Evolutionary conservation across 305 asterid genomes (phyloP).

Genomic region (Fraxinus baroniana): DNA sequence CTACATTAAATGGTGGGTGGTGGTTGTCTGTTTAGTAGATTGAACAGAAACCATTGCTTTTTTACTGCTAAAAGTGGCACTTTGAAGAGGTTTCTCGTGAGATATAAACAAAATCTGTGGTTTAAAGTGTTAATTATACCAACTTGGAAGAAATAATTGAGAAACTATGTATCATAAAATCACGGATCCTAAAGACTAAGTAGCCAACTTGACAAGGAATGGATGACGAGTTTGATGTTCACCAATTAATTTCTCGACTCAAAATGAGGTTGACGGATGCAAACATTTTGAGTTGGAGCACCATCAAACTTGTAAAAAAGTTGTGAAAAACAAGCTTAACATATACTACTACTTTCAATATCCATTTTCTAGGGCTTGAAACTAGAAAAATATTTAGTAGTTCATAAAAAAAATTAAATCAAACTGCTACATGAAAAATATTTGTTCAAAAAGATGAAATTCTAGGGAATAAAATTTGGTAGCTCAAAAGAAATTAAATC

Average conservation of each 20-base stretch:
- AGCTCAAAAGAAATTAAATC: background rate
- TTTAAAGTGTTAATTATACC: background rate
- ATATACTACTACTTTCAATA: background rate
- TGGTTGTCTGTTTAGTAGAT: conserved; percentile 20
- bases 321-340: background rate
- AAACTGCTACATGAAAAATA: background rate
- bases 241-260: background rate
- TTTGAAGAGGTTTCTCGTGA: conserved; percentile 43
- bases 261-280: background rate
- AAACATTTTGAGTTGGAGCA: background rate
- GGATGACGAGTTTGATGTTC: background rate
- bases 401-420: background rate
- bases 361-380: background rate
- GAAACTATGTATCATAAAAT: conserved; percentile 14
- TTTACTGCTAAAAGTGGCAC: conserved; percentile 7
- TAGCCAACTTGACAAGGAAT: background rate
- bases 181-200: conserved; percentile 20
- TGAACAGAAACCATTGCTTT: conserved; percentile 11
- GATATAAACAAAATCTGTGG: conserved; percentile 25
- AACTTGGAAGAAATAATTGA: background rate
- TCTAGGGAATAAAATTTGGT: background rate
- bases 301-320: background rate
- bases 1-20: conserved; percentile 11
- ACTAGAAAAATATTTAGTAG: no score
- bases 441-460: background rate